These are phyloP conservation scores for Salix exigua DNA, from an alignment of 345 rosid species.

Conservation along the genomic window DNA sequence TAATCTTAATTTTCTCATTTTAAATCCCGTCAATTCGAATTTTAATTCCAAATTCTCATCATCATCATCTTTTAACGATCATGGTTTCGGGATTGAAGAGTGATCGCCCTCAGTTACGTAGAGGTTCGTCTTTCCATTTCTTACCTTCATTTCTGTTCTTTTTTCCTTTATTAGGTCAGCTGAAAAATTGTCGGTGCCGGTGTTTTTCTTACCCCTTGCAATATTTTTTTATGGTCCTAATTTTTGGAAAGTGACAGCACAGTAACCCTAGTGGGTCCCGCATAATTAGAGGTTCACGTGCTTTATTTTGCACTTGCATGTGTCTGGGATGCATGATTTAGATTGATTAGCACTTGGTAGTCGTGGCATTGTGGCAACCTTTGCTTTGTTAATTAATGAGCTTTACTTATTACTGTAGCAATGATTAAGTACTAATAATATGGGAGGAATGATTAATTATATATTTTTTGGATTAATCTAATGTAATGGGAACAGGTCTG, in stretches of 20 bases:
- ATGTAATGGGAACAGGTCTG: constrained; percentile 27
- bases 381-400: no score
- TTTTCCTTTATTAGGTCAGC: not conserved
- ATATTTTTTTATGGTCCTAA: not conserved
- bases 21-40: not conserved
- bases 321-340: not conserved
- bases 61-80: constrained; percentile 7
- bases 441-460: not conserved
- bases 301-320: not conserved
- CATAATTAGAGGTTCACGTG: not conserved
- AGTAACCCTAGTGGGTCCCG: not conserved
- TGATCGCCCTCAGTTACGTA: constrained; percentile 60
- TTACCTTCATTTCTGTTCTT: not conserved
- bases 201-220: not conserved
- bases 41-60: constrained; percentile 17
- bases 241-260: not conserved
- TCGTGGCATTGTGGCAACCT: no score
- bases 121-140: constrained; percentile 42
- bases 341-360: no score
- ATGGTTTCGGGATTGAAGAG: constrained; percentile 72
- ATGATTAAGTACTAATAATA: not conserved
- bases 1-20: not conserved
- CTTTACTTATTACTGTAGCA: not conserved
- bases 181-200: not conserved
- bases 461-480: not conserved